Evolutionary conservation across 2,329 filamentous ascomycete genomes (phyloP).

Genomic region (Chalaropsis thielavioides): DNA sequence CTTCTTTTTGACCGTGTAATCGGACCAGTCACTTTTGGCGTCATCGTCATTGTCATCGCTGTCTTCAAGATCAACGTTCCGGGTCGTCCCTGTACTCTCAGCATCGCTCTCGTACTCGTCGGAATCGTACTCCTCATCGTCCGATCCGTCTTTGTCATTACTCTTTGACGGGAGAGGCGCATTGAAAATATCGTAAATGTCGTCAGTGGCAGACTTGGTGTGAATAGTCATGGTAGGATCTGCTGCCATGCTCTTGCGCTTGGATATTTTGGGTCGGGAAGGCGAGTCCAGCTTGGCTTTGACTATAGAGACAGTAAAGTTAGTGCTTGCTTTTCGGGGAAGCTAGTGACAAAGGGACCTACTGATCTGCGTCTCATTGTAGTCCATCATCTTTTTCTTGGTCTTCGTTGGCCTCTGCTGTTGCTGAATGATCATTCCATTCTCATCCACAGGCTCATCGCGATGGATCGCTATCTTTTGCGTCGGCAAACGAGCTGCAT

Average conservation of each 20-base stretch:
- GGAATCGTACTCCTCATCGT: conserved; percentile 27
- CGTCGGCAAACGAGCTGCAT: neutral
- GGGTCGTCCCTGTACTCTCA: conserved; percentile 70
- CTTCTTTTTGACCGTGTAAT: conserved; percentile 56
- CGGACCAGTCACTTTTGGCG: conserved; percentile 67
- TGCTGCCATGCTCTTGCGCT: conserved; percentile 40
- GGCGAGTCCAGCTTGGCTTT: conserved; percentile 89
- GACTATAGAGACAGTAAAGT: conserved; percentile 36
- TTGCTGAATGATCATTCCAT: conserved; percentile 20
- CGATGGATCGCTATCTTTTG: conserved; percentile 9
- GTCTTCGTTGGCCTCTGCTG: conserved; percentile 27
- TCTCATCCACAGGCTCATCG: conserved; percentile 17
- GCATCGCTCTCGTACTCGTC: conserved; percentile 70
- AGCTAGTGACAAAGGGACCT: conserved; percentile 26
- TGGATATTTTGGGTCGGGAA: conserved; percentile 66
- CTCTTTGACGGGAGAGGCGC: conserved; percentile 46
- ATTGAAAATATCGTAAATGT: conserved; percentile 96
- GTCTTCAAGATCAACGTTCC: conserved; percentile 36
- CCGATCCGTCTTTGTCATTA: conserved; percentile 20
- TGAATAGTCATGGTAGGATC: conserved; percentile 99
- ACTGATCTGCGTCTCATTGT: conserved; percentile 90
- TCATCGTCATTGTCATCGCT: conserved; percentile 39
- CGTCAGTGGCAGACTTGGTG: conserved; percentile 85
- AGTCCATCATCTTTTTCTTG: conserved; percentile 70
- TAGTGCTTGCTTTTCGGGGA: neutral